Evolutionary conservation across 2,329 filamentous ascomycete species (phyloP).

Genomic region (Colletotrichum sansevieriae): DNA sequence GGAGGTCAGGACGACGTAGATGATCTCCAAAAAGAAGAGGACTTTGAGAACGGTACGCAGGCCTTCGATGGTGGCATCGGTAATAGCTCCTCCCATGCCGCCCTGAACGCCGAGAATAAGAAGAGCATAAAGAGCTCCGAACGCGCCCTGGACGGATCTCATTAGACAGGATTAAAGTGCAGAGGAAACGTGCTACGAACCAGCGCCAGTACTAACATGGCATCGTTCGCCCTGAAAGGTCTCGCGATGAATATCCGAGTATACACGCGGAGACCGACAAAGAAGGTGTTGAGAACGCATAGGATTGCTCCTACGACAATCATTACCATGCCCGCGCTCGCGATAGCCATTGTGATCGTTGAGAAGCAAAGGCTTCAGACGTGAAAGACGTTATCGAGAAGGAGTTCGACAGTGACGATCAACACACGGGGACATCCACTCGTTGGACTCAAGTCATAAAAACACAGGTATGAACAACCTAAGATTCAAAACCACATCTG

Average conservation of each 20-base stretch:
- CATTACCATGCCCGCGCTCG: conserved; percentile 1
- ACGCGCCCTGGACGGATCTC: conserved; percentile 5
- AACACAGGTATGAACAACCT: not conserved
- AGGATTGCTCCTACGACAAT: conserved; percentile 23
- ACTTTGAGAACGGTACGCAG: conserved; percentile 8
- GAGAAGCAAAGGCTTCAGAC: not conserved
- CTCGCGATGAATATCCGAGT: conserved; percentile 20
- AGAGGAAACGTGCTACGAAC: not conserved
- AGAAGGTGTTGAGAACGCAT: conserved; percentile 24
- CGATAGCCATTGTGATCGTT: conserved; percentile 15
- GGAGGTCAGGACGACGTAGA: conserved; percentile 34
- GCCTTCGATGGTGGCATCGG: conserved; percentile 3
- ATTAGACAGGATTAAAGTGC: not conserved
- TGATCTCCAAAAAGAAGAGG: conserved; percentile 33
- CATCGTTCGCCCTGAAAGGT: conserved; percentile 10
- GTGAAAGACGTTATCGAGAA: not conserved
- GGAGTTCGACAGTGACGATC: not conserved
- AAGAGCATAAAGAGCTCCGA: conserved; percentile 26
- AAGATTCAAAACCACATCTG: not conserved
- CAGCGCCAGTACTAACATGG: conserved; percentile 12
- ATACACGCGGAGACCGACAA: conserved; percentile 30
- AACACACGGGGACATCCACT: not conserved
- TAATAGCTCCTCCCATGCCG: conserved; percentile 19
- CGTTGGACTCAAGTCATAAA: not conserved
- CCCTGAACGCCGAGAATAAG: conserved; percentile 18